These are phyloP conservation scores for Arthrobotrys conoides DNA, from an alignment of 2,329 filamentous ascomycete species.

Conservation along the genomic window DNA sequence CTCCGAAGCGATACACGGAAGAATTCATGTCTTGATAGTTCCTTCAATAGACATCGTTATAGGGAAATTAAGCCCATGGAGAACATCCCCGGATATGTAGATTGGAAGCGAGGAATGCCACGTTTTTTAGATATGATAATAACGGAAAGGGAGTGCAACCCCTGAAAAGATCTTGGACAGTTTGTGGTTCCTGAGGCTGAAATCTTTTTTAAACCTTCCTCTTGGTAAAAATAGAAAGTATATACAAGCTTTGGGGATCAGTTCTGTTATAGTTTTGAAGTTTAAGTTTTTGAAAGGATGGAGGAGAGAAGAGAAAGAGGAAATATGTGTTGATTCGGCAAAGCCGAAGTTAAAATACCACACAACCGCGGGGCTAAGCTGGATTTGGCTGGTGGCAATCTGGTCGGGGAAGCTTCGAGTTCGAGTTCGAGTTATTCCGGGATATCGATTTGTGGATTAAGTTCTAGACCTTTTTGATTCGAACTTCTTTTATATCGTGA, in stretches of 20 bases:
- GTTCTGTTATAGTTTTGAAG: neutral
- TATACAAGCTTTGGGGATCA: neutral
- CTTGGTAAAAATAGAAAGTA: too few species aligned
- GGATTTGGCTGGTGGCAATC: slow-evolving; percentile 1
- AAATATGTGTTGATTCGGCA: slow-evolving; percentile 22
- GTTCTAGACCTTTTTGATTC: slow-evolving; percentile 5
- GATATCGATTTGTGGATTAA: neutral
- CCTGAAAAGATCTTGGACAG: neutral
- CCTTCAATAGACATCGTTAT: neutral
- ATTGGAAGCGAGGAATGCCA: neutral
- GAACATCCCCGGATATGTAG: slow-evolving; percentile 3
- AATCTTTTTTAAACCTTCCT: too few species aligned
- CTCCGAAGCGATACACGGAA: neutral
- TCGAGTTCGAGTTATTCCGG: too few species aligned
- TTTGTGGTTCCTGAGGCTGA: slow-evolving; percentile 16
- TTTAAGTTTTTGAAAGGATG: too few species aligned
- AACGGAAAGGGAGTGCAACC: neutral
- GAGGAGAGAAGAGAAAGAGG: too few species aligned
- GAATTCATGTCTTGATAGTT: neutral
- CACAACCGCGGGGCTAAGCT: neutral
- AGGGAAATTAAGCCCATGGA: neutral
- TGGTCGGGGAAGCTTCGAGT: neutral
- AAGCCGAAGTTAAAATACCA: slow-evolving; percentile 38
- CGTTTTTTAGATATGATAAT: neutral
- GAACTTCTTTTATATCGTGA: neutral